Evolutionary conservation across 306 rosid genomes (phyloP).

Genomic region (Prunus mira): DNA sequence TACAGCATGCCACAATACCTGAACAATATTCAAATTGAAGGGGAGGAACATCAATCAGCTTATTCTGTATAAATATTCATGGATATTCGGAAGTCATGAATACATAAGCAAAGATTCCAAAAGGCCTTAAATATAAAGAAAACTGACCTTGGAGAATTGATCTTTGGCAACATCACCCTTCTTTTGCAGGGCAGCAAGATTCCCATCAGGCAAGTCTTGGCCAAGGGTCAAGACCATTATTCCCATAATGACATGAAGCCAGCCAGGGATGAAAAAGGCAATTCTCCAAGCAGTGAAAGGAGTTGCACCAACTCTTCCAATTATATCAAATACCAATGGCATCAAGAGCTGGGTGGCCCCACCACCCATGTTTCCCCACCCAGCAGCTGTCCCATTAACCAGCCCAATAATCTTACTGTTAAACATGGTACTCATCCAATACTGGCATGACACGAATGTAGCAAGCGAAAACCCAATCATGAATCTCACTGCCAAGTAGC

Average conservation of each 20-base stretch:
- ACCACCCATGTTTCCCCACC: conserved; percentile 99
- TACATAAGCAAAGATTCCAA: not conserved
- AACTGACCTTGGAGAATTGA: conserved; percentile 63
- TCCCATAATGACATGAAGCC: conserved; percentile 65
- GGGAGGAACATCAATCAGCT: not conserved
- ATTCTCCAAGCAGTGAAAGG: conserved; percentile 84
- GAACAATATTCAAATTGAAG: not conserved
- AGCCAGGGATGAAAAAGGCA: conserved; percentile 81
- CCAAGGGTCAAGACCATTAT: conserved; percentile 68
- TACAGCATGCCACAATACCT: conserved; percentile 79
- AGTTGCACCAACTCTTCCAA: conserved; percentile 47
- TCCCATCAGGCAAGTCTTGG: conserved; percentile 89
- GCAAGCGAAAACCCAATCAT: conserved; percentile 89
- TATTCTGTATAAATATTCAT: not conserved
- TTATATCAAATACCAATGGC: conserved; percentile 68
- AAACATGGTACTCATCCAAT: conserved; percentile 97
- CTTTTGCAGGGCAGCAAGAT: conserved; percentile 69
- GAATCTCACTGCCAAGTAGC: conserved; percentile 67
- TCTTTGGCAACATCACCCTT: conserved; percentile 70
- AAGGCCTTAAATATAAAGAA: not conserved
- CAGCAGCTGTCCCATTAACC: conserved; percentile 84
- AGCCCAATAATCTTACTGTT: conserved; percentile 77
- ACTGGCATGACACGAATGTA: conserved; percentile 89
- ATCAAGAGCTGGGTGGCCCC: conserved; percentile 89
- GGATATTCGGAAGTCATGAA: no score